phyloP scores from a whole-genome alignment of 2,329 filamentous ascomycete genomes.

The Mollisiaceae sp. region DNA sequence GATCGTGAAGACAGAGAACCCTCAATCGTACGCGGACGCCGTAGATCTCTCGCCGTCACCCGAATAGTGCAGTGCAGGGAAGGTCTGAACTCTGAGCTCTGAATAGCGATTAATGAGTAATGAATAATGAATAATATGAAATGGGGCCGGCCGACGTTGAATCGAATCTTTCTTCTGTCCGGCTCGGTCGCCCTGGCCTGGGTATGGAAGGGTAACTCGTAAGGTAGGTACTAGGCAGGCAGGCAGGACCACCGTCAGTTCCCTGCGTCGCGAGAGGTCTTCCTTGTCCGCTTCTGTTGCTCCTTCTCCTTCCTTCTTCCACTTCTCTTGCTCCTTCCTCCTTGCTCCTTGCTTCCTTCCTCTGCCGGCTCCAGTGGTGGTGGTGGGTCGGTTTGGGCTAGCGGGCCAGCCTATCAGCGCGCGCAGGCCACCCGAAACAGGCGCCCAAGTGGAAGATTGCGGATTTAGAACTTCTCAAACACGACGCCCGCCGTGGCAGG shows the following conservation, averaged over 20 bases:
- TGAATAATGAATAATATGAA: not conserved
- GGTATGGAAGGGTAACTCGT: too few relatives aligned
- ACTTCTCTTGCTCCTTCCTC: not conserved
- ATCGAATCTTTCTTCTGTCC: not conserved
- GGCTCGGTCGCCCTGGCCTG: too few relatives aligned
- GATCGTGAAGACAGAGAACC: not conserved
- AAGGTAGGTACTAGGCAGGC: too few relatives aligned
- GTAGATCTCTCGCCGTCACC: not conserved
- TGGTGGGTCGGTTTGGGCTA: not conserved
- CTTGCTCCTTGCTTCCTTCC: not conserved
- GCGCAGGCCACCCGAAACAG: slow-evolving; percentile 28
- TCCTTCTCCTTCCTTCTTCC: too few relatives aligned
- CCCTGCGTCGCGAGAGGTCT: not conserved
- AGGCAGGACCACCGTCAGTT: too few relatives aligned
- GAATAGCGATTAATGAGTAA: not conserved
- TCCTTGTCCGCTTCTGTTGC: not conserved
- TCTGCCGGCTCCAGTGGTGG: not conserved
- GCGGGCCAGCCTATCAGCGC: slow-evolving; percentile 18
- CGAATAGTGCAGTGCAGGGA: not conserved
- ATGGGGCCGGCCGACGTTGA: not conserved
- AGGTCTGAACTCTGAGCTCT: not conserved
- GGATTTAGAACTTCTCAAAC: slow-evolving; percentile 34
- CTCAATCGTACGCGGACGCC: not conserved
- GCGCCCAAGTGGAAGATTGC: slow-evolving; percentile 24
- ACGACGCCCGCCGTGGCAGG: slow-evolving; percentile 28